phyloP scores from a whole-genome alignment of 2,329 filamentous ascomycete species.

The Pseudogymnoascus verrucosus region DNA sequence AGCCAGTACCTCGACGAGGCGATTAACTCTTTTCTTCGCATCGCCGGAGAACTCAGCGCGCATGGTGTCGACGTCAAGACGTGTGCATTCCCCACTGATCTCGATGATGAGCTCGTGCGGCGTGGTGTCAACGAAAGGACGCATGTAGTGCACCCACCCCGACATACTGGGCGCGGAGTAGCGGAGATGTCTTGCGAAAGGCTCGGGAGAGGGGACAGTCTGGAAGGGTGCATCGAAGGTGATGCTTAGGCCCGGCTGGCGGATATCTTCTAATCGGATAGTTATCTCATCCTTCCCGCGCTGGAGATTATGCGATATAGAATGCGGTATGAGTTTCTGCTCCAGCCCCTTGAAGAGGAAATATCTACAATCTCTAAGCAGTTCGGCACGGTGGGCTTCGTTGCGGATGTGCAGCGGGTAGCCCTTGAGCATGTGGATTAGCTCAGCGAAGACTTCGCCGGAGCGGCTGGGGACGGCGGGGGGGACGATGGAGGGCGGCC shows the following conservation, averaged over 20 bases:
- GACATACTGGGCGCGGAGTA: conserved; percentile 15
- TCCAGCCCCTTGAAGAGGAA: conserved; percentile 90
- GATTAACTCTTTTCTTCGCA: conserved; percentile 60
- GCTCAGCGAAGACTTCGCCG: conserved; percentile 75
- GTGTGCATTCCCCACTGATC: conserved; percentile 59
- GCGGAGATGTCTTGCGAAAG: conserved; percentile 25
- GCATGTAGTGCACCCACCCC: conserved; percentile 68
- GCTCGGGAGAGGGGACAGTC: conserved; percentile 17
- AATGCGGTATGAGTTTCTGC: conserved; percentile 73
- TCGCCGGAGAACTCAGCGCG: conserved; percentile 69
- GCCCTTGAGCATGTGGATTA: conserved; percentile 73
- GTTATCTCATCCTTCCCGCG: conserved; percentile 66
- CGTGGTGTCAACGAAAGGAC: conserved; percentile 75
- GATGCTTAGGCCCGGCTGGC: conserved; percentile 82
- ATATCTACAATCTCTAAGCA: conserved; percentile 82
- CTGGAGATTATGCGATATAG: conserved; percentile 66
- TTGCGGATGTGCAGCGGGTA: conserved; percentile 72
- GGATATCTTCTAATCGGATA: conserved; percentile 75
- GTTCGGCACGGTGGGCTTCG: conserved; percentile 66
- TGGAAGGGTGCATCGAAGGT: conserved; percentile 35
- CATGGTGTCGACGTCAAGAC: conserved; percentile 44
- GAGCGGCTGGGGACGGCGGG: conserved; percentile 73
- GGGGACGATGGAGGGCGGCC: conserved; percentile 78
- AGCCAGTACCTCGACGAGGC: conserved; percentile 71
- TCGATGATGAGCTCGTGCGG: conserved; percentile 72